phyloP scores from a whole-genome alignment of 306 rosid genomes.

The Rubus idaeus region DNA sequence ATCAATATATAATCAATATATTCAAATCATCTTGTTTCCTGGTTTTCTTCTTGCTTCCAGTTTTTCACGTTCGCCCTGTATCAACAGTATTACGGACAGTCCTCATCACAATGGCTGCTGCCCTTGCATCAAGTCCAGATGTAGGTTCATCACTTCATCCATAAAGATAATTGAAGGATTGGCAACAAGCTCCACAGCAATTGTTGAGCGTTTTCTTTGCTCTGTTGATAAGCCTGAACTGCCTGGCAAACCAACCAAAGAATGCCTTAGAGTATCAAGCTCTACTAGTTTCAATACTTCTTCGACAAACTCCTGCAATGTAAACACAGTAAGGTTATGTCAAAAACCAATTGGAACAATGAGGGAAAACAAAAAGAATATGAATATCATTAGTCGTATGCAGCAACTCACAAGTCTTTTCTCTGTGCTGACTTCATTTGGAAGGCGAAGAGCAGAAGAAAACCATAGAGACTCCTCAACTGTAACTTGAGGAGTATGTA shows the following conservation, averaged over 20 bases:
- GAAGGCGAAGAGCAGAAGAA: slow-evolving; percentile 86
- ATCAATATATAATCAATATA: no score
- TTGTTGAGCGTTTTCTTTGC: slow-evolving; percentile 83
- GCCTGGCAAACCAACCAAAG: slow-evolving; percentile 92
- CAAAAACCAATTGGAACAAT: slow-evolving; percentile 4
- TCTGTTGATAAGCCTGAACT: slow-evolving; percentile 85
- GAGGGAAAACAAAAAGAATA: neutral
- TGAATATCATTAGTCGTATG: neutral
- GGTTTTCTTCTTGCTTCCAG: no score
- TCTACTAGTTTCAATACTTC: slow-evolving; percentile 82
- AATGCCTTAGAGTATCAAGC: slow-evolving; percentile 66
- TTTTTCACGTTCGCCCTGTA: slow-evolving; percentile 92
- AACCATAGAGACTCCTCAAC: slow-evolving; percentile 80
- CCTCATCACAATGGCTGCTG: slow-evolving; percentile 91
- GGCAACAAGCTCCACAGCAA: slow-evolving; percentile 93
- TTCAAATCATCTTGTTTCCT: no score
- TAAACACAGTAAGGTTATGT: slow-evolving; percentile 17
- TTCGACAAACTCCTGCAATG: slow-evolving; percentile 77
- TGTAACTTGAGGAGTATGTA: slow-evolving; percentile 91
- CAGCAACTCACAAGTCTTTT: slow-evolving; percentile 56
- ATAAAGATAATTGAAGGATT: slow-evolving; percentile 91
- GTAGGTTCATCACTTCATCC: slow-evolving; percentile 99
- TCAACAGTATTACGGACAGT: slow-evolving; percentile 90
- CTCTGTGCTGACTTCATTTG: slow-evolving; percentile 60
- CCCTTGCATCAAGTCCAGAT: slow-evolving; percentile 93